Evolutionary conservation across 176 grass and related monocot genomes (phyloP).

Genomic region (Bolboschoenus planiculmis): DNA sequence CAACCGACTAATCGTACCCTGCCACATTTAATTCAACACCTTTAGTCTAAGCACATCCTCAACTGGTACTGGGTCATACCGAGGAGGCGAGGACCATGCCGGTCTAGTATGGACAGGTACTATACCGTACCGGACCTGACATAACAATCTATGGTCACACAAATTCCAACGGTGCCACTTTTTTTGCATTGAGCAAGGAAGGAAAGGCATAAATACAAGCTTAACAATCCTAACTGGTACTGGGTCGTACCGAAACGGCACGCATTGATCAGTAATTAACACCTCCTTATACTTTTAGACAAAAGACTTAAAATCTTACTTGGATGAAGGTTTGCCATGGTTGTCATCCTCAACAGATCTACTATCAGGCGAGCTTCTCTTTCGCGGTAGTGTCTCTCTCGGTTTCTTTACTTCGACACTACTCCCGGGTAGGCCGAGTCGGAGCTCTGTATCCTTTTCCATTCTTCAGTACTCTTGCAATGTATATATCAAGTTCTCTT

Average conservation of each 20-base stretch:
- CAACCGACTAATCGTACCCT: constrained; percentile 36
- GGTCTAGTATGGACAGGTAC: too few species aligned
- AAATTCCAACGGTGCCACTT: too few species aligned
- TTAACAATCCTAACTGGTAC: too few species aligned
- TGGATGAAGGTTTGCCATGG: constrained; percentile 11
- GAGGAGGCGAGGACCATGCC: too few species aligned
- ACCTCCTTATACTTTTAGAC: background rate
- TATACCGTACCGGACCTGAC: too few species aligned
- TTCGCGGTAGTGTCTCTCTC: background rate
- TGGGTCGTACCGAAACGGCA: background rate
- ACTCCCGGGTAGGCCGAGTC: constrained; percentile 28
- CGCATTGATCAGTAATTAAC: background rate
- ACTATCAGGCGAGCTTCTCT: constrained; percentile 11
- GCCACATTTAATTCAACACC: background rate
- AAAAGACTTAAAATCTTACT: constrained; percentile 19
- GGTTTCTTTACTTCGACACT: background rate
- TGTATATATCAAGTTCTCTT: background rate
- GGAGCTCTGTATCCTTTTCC: constrained; percentile 29
- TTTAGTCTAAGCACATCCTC: background rate
- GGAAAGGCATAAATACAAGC: background rate
- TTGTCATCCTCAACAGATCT: background rate
- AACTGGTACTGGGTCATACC: background rate
- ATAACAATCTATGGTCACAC: too few species aligned
- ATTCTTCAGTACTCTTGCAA: constrained; percentile 5
- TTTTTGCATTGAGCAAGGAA: background rate